A percentile compares a stretch with the other conserved stretches of the same genome.
Evolutionary conservation across 202 grass and related monocot species (phyloP).

Genomic region (Miscanthus sacchariflorus): DNA sequence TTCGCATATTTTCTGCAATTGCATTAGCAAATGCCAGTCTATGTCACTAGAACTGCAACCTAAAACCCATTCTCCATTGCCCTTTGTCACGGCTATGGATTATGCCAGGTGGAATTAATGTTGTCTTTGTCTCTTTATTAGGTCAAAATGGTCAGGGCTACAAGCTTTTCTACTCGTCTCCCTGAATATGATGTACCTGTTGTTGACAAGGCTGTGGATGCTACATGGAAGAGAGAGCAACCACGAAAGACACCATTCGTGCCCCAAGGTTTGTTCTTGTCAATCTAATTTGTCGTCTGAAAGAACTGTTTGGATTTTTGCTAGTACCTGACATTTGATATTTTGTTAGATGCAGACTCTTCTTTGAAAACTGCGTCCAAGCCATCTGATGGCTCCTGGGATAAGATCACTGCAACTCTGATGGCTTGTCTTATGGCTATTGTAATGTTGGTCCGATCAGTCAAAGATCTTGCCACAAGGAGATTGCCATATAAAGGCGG

Average conservation of each 20-base stretch:
- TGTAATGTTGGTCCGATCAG: conserved; percentile 56
- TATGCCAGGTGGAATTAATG: conserved; percentile 17
- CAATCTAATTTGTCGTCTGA: neutral
- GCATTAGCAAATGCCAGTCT: neutral
- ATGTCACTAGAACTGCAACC: neutral
- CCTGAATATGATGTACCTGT: conserved; percentile 79
- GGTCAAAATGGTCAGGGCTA: conserved; percentile 72
- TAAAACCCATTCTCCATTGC: neutral
- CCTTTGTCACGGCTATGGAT: neutral
- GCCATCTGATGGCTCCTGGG: conserved; percentile 49
- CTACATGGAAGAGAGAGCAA: conserved; percentile 71
- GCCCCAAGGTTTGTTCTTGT: conserved; percentile 57
- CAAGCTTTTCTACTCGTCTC: conserved; percentile 68
- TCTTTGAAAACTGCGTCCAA: conserved; percentile 41
- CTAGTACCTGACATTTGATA: conserved; percentile 42
- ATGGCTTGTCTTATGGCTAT: conserved; percentile 62
- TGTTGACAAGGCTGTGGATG: conserved; percentile 92
- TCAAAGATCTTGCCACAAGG: conserved; percentile 58
- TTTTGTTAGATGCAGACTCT: conserved; percentile 51
- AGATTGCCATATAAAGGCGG: conserved; percentile 53
- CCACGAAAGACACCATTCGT: conserved; percentile 40
- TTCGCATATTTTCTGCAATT: neutral
- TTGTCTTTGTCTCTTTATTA: conserved; percentile 57
- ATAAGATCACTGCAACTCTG: conserved; percentile 54
- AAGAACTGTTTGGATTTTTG: neutral